These are phyloP conservation scores for Beauveria bassiana DNA, from an alignment of 2,329 filamentous ascomycete genomes.

Conservation along the genomic window DNA sequence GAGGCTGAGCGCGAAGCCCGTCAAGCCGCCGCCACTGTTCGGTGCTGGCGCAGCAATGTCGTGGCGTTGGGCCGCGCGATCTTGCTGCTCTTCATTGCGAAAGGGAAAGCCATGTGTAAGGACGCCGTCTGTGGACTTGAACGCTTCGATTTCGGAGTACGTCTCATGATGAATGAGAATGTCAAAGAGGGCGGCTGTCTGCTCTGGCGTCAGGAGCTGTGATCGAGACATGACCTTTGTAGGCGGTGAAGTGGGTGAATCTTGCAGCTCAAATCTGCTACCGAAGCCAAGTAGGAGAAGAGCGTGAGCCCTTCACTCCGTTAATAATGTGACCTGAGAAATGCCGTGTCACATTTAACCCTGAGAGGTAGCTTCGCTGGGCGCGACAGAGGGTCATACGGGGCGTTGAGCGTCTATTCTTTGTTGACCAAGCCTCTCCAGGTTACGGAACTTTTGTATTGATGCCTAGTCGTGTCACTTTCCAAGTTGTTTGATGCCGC, in stretches of 20 bases:
- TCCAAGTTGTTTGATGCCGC: too few species aligned
- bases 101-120: conserved; percentile 66
- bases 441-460: too few species aligned
- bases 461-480: too few species aligned
- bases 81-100: conserved; percentile 11
- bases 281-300: too few species aligned
- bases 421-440: too few species aligned
- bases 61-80: not conserved
- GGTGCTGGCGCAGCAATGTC: conserved; percentile 14
- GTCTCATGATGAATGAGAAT: conserved; percentile 53
- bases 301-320: too few species aligned
- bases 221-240: conserved; percentile 2
- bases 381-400: too few species aligned
- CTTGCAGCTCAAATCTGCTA: not conserved
- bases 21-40: conserved; percentile 16
- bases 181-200: conserved; percentile 48
- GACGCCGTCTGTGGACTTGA: conserved; percentile 59
- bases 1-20: conserved; percentile 7
- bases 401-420: too few species aligned
- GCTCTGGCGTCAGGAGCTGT: conserved; percentile 25
- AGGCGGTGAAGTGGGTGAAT: not conserved
- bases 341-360: too few species aligned
- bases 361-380: too few species aligned
- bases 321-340: too few species aligned
- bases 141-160: conserved; percentile 62